Conservation (phyloP, 768 basidiomycete genomes). For the Russula foetens region DNA sequence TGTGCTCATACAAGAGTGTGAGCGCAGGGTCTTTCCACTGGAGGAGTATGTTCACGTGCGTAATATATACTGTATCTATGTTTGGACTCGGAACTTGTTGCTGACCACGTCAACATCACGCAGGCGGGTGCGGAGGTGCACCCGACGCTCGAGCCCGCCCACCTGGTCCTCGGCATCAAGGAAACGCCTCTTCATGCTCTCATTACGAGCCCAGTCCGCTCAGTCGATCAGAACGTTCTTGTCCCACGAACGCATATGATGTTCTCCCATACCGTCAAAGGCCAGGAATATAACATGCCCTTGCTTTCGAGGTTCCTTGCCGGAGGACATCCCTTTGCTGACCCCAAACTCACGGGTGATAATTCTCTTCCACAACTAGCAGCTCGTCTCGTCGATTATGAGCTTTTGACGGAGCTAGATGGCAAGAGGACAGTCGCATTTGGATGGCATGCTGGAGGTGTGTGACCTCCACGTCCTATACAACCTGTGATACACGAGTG, state of each 20-base stretch:
- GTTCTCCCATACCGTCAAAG: constrained; percentile 91
- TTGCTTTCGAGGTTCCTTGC: constrained; percentile 58
- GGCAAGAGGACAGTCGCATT: constrained; percentile 83
- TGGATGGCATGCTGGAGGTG: constrained; percentile 89
- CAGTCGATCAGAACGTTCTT: constrained; percentile 20
- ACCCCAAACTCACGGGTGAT: background rate
- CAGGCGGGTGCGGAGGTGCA: constrained; percentile 75
- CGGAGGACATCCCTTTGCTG: constrained; percentile 11
- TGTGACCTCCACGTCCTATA: constrained; percentile 19
- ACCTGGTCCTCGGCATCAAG: constrained; percentile 84
- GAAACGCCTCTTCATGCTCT: constrained; percentile 68
- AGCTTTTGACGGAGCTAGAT: constrained; percentile 54
- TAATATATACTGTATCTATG: background rate
- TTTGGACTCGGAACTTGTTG: background rate
- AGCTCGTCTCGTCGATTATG: constrained; percentile 74
- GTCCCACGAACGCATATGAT: constrained; percentile 68
- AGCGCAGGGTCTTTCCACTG: constrained; percentile 61
- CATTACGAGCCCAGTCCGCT: constrained; percentile 35
- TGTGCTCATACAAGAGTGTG: constrained; percentile 72
- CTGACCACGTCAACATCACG: background rate
- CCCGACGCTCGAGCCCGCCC: constrained; percentile 48
- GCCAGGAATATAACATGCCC: constrained; percentile 78
- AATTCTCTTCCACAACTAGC: constrained; percentile 19
- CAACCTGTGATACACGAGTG: background rate
- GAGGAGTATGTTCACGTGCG: constrained; percentile 59